These are phyloP conservation scores for Kandelia obovata DNA, from an alignment of 345 rosid genomes.

Conservation along the genomic window DNA sequence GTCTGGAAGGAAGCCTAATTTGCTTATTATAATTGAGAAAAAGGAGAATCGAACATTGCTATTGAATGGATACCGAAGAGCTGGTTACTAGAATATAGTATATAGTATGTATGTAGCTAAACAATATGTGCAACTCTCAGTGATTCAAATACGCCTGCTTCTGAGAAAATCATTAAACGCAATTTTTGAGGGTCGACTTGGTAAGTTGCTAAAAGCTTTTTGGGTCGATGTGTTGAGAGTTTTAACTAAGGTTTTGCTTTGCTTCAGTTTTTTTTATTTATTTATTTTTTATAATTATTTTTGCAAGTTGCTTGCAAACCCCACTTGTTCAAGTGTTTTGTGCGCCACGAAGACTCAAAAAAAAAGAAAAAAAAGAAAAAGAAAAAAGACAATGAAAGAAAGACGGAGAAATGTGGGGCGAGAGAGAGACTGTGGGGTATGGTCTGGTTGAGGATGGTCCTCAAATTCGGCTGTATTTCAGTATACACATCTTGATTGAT, in stretches of 20 bases:
- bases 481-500: constrained; percentile 13
- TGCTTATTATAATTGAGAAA: too few relatives aligned
- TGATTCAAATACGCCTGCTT: constrained; percentile 20
- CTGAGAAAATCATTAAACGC: background rate
- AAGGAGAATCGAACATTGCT: too few relatives aligned
- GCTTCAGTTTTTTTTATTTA: too few relatives aligned
- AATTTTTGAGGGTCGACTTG: background rate
- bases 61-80: background rate
- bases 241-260: background rate
- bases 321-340: background rate
- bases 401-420: background rate
- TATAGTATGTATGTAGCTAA: background rate
- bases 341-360: too few relatives aligned
- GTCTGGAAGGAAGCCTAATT: constrained; percentile 1
- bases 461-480: constrained; percentile 25
- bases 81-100: background rate
- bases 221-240: background rate
- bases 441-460: constrained; percentile 12
- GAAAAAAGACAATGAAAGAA: too few relatives aligned
- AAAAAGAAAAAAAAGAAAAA: too few relatives aligned
- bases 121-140: background rate
- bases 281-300: background rate
- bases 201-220: background rate
- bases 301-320: constrained; percentile 11
- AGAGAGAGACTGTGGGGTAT: constrained; percentile 8